phyloP scores from a whole-genome alignment of 352 stramenopile genomes.

The Phytophthora litchii region DNA sequence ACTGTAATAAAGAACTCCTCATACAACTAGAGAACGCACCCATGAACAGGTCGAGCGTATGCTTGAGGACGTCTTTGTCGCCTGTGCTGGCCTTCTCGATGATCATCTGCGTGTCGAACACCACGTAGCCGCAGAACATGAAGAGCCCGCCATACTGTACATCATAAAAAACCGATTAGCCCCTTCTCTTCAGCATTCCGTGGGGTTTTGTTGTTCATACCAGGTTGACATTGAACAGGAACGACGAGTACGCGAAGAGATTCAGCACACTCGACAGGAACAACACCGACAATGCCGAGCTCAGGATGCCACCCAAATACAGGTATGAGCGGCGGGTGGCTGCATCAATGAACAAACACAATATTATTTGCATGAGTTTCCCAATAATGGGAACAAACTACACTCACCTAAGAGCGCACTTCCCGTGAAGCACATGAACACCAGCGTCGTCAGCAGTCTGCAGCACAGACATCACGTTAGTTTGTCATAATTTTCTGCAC shows the following conservation, averaged over 20 bases:
- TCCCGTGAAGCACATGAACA: constrained; percentile 89
- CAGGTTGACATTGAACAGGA: constrained; percentile 63
- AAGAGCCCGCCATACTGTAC: constrained; percentile 80
- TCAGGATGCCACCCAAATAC: constrained; percentile 83
- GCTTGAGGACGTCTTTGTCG: constrained; percentile 84
- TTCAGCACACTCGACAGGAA: constrained; percentile 57
- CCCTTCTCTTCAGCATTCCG: not conserved
- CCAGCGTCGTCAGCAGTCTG: constrained; percentile 72
- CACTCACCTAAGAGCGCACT: constrained; percentile 69
- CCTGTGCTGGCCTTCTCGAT: constrained; percentile 86
- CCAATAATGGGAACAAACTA: not conserved
- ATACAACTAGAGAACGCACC: constrained; percentile 37
- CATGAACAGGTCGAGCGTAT: constrained; percentile 88
- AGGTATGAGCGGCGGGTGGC: constrained; percentile 81
- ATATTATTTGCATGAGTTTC: not conserved
- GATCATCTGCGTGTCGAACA: constrained; percentile 93
- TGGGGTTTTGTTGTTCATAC: constrained; percentile 30
- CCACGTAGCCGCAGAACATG: constrained; percentile 89
- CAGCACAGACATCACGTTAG: constrained; percentile 1
- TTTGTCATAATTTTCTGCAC: not conserved
- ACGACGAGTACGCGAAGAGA: constrained; percentile 65
- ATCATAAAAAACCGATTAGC: constrained; percentile 1
- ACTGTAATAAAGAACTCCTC: not conserved
- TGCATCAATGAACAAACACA: constrained; percentile 17
- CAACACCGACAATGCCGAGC: constrained; percentile 65